These are phyloP conservation scores for Monsonia emarginata DNA, from an alignment of 441 rosid species.

Conservation along the genomic window DNA sequence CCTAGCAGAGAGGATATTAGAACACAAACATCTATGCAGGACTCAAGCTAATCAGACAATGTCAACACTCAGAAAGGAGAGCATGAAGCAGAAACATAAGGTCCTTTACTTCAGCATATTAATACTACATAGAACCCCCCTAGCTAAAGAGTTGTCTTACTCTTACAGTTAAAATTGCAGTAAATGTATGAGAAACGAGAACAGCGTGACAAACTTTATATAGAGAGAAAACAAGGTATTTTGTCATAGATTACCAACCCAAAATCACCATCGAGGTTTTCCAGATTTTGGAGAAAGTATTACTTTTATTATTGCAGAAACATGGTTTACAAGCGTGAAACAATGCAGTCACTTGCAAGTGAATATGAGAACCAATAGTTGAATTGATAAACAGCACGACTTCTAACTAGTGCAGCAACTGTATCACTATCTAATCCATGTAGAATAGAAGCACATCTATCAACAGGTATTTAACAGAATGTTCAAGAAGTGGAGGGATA, in stretches of 20 bases:
- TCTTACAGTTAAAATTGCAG: too few species aligned
- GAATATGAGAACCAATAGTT: neutral
- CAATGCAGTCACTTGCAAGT: neutral
- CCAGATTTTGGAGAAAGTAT: neutral
- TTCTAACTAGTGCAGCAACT: slow-evolving; percentile 1
- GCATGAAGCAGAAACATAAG: neutral
- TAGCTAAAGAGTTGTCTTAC: neutral
- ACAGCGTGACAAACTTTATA: neutral
- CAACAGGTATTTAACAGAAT: slow-evolving; percentile 5
- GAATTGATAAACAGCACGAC: neutral
- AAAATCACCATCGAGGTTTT: neutral
- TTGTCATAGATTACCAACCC: neutral
- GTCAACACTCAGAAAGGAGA: neutral
- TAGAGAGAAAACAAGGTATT: neutral
- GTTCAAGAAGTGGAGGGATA: neutral
- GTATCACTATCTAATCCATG: slow-evolving; percentile 10
- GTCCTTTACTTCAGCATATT: neutral
- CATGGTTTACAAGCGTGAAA: slow-evolving; percentile 3
- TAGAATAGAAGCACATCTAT: neutral
- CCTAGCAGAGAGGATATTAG: neutral
- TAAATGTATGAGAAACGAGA: neutral
- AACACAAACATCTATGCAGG: neutral
- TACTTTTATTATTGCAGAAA: neutral
- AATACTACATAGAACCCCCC: neutral
- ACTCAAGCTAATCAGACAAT: neutral